These are phyloP conservation scores for Phaseolus lunatus DNA, from an alignment of 306 rosid species.

Conservation along the genomic window DNA sequence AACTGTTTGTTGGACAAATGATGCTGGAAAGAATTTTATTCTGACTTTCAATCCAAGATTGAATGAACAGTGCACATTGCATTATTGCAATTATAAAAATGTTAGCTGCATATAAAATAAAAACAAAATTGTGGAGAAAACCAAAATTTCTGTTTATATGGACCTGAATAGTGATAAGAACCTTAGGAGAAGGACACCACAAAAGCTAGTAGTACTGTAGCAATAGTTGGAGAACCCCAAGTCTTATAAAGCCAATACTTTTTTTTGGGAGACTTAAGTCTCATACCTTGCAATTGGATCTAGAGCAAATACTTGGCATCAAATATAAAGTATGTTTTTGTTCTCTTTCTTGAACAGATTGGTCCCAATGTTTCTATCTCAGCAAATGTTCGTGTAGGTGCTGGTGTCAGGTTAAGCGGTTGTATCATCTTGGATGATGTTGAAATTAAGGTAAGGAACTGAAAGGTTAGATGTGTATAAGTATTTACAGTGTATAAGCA, in stretches of 20 bases:
- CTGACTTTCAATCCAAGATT: neutral
- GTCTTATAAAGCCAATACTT: neutral
- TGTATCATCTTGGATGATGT: slow-evolving; percentile 90
- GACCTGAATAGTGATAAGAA: neutral
- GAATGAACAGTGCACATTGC: neutral
- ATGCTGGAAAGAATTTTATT: slow-evolving; percentile 1
- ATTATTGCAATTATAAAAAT: slow-evolving; percentile 10
- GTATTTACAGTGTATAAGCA: slow-evolving; percentile 19
- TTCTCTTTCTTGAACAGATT: slow-evolving; percentile 62
- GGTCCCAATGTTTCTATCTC: slow-evolving; percentile 96
- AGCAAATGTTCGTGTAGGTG: slow-evolving; percentile 94
- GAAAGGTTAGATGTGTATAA: neutral
- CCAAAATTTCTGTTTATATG: slow-evolving; percentile 10
- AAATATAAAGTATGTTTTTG: neutral
- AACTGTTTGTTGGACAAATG: neutral
- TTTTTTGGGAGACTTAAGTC: neutral
- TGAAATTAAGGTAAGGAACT: slow-evolving; percentile 74
- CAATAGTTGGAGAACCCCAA: neutral
- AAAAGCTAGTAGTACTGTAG: neutral
- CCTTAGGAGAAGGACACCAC: neutral
- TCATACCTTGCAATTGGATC: neutral
- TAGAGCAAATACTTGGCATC: neutral
- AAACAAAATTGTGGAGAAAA: slow-evolving; percentile 6
- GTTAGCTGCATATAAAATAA: neutral
- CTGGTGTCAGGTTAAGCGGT: slow-evolving; percentile 84